Evolutionary conservation across 768 basidiomycete species (phyloP).

Genomic region (Rhizopogon vinicolor): DNA sequence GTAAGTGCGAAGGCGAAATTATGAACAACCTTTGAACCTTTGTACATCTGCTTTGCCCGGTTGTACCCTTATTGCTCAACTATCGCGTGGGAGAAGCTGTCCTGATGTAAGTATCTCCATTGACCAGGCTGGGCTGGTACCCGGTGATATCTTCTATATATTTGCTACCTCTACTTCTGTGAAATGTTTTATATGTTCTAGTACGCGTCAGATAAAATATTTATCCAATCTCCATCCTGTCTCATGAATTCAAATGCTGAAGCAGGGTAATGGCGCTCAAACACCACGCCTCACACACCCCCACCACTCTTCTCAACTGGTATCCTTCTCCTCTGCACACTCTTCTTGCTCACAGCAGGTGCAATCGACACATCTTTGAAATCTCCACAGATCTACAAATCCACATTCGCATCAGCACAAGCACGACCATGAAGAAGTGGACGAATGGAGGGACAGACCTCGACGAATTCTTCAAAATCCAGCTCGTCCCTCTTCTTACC

Average conservation of each 20-base stretch:
- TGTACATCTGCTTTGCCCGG: constrained; percentile 23
- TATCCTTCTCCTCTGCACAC: constrained; percentile 43
- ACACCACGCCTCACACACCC: constrained; percentile 15
- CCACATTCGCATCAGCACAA: neutral
- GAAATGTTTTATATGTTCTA: too few relatives aligned
- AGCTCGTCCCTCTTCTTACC: constrained; percentile 37
- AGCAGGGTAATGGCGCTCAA: too few relatives aligned
- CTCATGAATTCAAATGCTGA: too few relatives aligned
- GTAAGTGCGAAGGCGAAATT: constrained; percentile 14
- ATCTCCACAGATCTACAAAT: constrained; percentile 60
- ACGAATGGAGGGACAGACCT: constrained; percentile 45
- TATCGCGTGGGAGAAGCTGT: too few relatives aligned
- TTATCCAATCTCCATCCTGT: too few relatives aligned
- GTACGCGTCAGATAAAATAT: too few relatives aligned
- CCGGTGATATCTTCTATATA: too few relatives aligned
- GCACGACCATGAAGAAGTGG: neutral
- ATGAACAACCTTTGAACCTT: neutral
- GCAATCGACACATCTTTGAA: constrained; percentile 62
- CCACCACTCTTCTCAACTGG: constrained; percentile 33
- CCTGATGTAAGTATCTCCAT: too few relatives aligned
- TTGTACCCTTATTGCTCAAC: constrained; percentile 31
- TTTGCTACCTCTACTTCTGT: too few relatives aligned
- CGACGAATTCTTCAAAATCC: constrained; percentile 83
- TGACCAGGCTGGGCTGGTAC: too few relatives aligned
- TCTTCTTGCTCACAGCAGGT: constrained; percentile 25